These are phyloP conservation scores for Cucumis cinereus DNA, from an alignment of 306 rosid species.

Conservation along the genomic window DNA sequence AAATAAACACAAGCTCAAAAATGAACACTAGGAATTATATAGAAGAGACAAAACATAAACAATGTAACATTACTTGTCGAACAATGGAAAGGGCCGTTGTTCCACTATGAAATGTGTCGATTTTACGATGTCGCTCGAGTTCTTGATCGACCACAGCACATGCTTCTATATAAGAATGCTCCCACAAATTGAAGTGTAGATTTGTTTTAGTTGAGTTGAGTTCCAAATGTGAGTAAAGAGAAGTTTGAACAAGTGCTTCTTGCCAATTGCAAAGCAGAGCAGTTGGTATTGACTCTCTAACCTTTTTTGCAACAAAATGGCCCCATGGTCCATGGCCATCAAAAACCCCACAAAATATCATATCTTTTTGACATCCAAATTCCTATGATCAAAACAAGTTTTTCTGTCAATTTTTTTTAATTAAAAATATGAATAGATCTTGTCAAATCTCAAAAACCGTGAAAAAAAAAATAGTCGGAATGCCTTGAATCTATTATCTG, in stretches of 20 bases:
- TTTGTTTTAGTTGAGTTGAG: slow-evolving; percentile 27
- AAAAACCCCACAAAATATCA: slow-evolving; percentile 80
- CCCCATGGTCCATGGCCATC: slow-evolving; percentile 99
- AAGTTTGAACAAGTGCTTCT: slow-evolving; percentile 47
- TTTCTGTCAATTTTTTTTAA: neutral
- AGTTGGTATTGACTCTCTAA: slow-evolving; percentile 67
- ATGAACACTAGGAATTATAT: neutral
- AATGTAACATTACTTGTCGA: slow-evolving; percentile 42
- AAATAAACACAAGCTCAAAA: neutral
- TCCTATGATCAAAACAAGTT: slow-evolving; percentile 30
- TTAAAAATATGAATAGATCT: neutral
- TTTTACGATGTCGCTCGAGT: slow-evolving; percentile 47
- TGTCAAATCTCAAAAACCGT: neutral
- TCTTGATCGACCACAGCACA: slow-evolving; percentile 72
- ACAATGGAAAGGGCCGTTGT: slow-evolving; percentile 78
- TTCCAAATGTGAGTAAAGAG: slow-evolving; percentile 26
- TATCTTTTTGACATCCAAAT: slow-evolving; percentile 89
- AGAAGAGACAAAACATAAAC: neutral
- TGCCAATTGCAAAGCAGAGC: slow-evolving; percentile 78
- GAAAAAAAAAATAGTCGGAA: neutral
- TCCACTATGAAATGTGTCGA: slow-evolving; percentile 76
- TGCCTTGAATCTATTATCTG: no score
- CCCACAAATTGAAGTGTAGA: slow-evolving; percentile 52
- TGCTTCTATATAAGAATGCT: slow-evolving; percentile 61
- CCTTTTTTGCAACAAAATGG: slow-evolving; percentile 71